phyloP scores from a whole-genome alignment of 352 stramenopile species.

The Pythium coloratum region DNA sequence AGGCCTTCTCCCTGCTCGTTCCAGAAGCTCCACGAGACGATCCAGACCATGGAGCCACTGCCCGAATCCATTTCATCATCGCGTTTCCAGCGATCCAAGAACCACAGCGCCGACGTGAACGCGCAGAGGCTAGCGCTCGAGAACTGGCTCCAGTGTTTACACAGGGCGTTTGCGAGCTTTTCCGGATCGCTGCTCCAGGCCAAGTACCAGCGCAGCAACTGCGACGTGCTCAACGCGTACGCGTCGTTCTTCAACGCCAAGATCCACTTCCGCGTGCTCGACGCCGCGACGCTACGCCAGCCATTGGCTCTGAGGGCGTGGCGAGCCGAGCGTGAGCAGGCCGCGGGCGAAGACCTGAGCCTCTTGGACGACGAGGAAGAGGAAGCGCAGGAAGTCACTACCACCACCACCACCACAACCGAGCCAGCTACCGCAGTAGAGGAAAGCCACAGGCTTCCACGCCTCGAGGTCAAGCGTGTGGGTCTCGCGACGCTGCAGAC shows the following conservation, averaged over 20 bases:
- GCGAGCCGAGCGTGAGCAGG: slow-evolving; percentile 33
- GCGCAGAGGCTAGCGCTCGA: slow-evolving; percentile 41
- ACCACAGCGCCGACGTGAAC: slow-evolving; percentile 7
- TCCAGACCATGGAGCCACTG: slow-evolving; percentile 44
- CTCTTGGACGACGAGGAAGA: slow-evolving; percentile 23
- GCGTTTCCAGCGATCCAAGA: slow-evolving; percentile 21
- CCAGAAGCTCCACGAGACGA: slow-evolving; percentile 35
- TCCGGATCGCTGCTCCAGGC: slow-evolving; percentile 31
- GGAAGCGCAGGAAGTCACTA: not conserved
- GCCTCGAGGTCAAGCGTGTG: slow-evolving; percentile 57
- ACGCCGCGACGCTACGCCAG: slow-evolving; percentile 35
- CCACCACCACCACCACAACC: not conserved
- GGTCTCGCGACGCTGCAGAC: slow-evolving; percentile 71
- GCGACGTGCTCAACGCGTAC: slow-evolving; percentile 48
- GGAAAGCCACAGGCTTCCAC: slow-evolving; percentile 32
- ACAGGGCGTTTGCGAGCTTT: slow-evolving; percentile 47
- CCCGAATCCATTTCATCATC: slow-evolving; percentile 30
- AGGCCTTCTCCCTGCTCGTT: slow-evolving; percentile 40
- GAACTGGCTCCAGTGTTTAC: slow-evolving; percentile 41
- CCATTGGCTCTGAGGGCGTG: slow-evolving; percentile 50
- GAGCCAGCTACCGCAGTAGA: not conserved
- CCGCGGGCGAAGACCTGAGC: slow-evolving; percentile 9
- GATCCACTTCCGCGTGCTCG: slow-evolving; percentile 43
- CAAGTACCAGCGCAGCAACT: slow-evolving; percentile 42
- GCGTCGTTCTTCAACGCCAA: slow-evolving; percentile 46